Evolutionary conservation across 1,139 yeast species (phyloP).

Genomic region (Torulaspora pretoriensis): DNA sequence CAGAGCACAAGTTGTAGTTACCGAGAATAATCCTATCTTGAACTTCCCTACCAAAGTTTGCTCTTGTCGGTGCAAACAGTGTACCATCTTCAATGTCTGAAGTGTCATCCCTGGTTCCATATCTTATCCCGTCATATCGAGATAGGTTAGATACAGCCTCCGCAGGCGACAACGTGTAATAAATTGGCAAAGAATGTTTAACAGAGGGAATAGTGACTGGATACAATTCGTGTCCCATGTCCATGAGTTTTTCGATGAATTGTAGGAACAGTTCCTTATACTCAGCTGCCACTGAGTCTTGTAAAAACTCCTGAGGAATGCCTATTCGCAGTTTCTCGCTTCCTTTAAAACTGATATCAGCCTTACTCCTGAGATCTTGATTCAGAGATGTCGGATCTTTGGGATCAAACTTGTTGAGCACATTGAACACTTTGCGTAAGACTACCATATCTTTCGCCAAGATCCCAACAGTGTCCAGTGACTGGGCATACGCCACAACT

Average conservation of each 20-base stretch:
- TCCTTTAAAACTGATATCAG: slow-evolving; percentile 20
- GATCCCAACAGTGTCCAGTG: slow-evolving; percentile 91
- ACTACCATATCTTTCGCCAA: slow-evolving; percentile 48
- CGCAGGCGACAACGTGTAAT: slow-evolving; percentile 83
- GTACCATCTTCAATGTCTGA: slow-evolving; percentile 39
- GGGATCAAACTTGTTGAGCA: slow-evolving; percentile 57
- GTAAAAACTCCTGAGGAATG: slow-evolving; percentile 59
- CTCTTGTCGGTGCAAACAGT: slow-evolving; percentile 55
- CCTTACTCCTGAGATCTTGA: slow-evolving; percentile 37
- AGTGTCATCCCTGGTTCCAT: slow-evolving; percentile 52
- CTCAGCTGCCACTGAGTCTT: slow-evolving; percentile 50
- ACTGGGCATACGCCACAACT: slow-evolving; percentile 86
- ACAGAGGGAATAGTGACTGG: slow-evolving; percentile 69
- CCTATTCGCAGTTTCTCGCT: slow-evolving; percentile 50
- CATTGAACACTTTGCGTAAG: slow-evolving; percentile 48
- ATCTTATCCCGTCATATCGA: slow-evolving; percentile 84
- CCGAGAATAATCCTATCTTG: slow-evolving; percentile 80
- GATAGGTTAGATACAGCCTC: slow-evolving; percentile 93
- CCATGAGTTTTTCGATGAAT: slow-evolving; percentile 43
- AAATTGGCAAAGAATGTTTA: slow-evolving; percentile 67
- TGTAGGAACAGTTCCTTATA: slow-evolving; percentile 47
- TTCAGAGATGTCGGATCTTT: slow-evolving; percentile 79
- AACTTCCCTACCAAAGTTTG: slow-evolving; percentile 72
- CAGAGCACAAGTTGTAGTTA: slow-evolving; percentile 75
- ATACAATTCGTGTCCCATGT: slow-evolving; percentile 52